Base-by-base conservation (phyloP, 805 yeast genomes). In the Pichia insulana region DNA sequence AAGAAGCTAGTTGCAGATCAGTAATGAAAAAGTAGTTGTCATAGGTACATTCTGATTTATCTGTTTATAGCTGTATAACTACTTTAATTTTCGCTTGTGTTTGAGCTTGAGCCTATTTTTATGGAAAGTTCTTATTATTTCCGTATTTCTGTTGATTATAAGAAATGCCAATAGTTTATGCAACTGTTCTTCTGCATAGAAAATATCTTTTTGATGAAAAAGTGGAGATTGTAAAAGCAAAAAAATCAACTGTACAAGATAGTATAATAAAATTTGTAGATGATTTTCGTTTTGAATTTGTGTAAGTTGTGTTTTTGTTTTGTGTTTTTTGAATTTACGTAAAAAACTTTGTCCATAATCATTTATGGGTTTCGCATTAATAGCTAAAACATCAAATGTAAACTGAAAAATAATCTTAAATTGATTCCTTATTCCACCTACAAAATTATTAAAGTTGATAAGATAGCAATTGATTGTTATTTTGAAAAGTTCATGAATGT, bases 101-200 rank as follows among this genome's bases (percentile, higher is more conserved):
- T 36, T 9, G 30, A 17, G 16, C 32, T 28, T 28, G 15, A 28
- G 15, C 10, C 27, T 11, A 19, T 44, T 43, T 16, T 30, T 30
- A 22, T 39, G 26, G 28, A 49, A 50, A 8, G 42, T 27, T 18
- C 40, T 37, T 4, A 56, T 30, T 15, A 51, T 31, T 7, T 51
- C 50, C 3, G 32, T 15, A 38, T 56, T 50, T 16, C 43, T 46
- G 19, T 46, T 49, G 11, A 53, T 13, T 3, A 58, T 46, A 28
- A 57, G 44, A 34, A 50, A 51, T 2, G 59, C 46, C 9, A 53
- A 40, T 11, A 56, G 25, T 26, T 43, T 36, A 12, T 41, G 41
- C 15, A 49, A 43, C 2, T 37, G 22, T 7, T 35, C 36, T 4
- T 16, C 12, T 5, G 38, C 4, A 36, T 37, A 42, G 7, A 15